Evolutionary conservation across 495 filamentous ascomycete species (phyloP), one percentile per base, ranked within the genome.

Genomic region (Penicillium malachiteum): DNA sequence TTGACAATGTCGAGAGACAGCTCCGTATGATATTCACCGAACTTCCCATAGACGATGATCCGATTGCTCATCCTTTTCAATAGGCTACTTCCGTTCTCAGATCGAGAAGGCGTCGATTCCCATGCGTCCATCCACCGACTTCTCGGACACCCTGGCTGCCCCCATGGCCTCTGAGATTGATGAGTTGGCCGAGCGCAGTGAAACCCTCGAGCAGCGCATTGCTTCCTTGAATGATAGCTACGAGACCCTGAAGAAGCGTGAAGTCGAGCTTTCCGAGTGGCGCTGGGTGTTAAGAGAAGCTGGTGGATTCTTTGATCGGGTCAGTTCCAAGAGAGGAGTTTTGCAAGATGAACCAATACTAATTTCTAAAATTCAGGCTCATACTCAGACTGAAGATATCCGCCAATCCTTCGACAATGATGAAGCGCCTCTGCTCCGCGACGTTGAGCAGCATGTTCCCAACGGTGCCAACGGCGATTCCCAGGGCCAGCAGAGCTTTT

Each of bases 1-100:
- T 99, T 52, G 94, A 97, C 76, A 97, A 99, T 84, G 91, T 97
- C 48, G 95, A 97, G 72, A 84, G 94, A 67, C 94, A 97, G 67
- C 86, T 99, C 51, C 89, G 92, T 93, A 89, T 68, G 90, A 70
- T 12, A 7, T 31, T 32, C 12, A 30, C 31, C 17, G 8, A 12
- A 3, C 7, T 3, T 6, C 21, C 4, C 21, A 26, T 4, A 5
- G 8, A 48, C 48, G 26, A 46, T 32, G 21, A n/a, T 47, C n/a
- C n/a, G 7, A 10, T 31, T 44, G 47, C 53, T 63, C 45, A 54
- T 14, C 35, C 33, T 30, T 54, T 46, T 21, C 40, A 30, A 31
- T 59, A 77, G 91, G 90, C 57, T 97, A 92, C 74, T 97, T 99
- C 75, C 87, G 90, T 66, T 68, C 84, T 9, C 92, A 97, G 75